phyloP scores from a whole-genome alignment of 2,329 filamentous ascomycete species.

The Gremmenia infestans region DNA sequence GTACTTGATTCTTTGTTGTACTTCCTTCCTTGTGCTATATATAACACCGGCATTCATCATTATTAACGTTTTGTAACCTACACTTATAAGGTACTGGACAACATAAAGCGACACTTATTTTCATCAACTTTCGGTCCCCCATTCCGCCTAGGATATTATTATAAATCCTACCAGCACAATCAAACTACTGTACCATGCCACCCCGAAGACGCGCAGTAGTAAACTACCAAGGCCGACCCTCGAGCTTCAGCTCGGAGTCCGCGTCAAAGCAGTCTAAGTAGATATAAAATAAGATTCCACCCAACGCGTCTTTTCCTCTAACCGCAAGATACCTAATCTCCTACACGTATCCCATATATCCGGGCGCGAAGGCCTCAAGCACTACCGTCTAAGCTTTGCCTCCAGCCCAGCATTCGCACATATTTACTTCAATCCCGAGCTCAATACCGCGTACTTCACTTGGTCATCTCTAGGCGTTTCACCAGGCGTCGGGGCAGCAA shows the following conservation, averaged over 20 bases:
- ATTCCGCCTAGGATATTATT: no score
- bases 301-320: conserved; percentile 1
- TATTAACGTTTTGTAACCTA: no score
- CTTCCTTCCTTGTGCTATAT: no score
- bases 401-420: conserved; percentile 6
- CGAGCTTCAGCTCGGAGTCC: neutral
- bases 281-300: conserved; percentile 1
- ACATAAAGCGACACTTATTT: no score
- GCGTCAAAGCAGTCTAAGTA: neutral
- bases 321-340: neutral
- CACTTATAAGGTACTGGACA: no score
- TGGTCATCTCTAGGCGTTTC: conserved; percentile 2
- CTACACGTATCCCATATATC: conserved; percentile 6
- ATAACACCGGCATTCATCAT: no score
- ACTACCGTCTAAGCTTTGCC: conserved; percentile 4
- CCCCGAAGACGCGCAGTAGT: no score
- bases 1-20: no score
- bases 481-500: conserved; percentile 3
- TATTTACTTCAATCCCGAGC: conserved; percentile 3
- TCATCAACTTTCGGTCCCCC: no score
- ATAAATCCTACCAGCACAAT: no score
- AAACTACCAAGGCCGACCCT: neutral
- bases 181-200: no score
- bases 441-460: conserved; percentile 1
- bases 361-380: conserved; percentile 3